These are phyloP conservation scores for Chenopodium album DNA, from an alignment of 148 eudicot species.

Conservation along the genomic window DNA sequence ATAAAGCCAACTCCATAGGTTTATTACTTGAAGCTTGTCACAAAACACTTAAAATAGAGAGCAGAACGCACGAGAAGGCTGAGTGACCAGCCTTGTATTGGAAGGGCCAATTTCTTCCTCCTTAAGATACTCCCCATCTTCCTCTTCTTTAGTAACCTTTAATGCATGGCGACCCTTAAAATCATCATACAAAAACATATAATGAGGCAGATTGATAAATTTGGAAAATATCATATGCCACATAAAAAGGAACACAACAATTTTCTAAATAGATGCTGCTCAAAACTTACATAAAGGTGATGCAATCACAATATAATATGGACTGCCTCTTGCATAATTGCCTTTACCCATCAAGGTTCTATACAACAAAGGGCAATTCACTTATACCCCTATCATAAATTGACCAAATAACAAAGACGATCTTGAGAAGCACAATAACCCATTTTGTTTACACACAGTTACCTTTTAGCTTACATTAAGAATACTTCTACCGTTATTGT, in stretches of 20 bases:
- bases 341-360: not conserved
- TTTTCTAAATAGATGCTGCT: not conserved
- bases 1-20: not conserved
- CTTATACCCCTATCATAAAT: not conserved
- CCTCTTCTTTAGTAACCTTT: constrained; percentile 87
- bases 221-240: not conserved
- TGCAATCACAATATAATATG: not conserved
- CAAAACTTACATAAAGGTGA: not conserved
- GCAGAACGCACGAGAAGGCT: constrained; percentile 74
- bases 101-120: constrained; percentile 95
- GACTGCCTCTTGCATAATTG: not conserved
- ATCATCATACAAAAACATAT: constrained; percentile 8
- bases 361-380: not conserved
- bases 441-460: no score
- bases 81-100: constrained; percentile 76
- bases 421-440: no score
- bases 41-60: not conserved
- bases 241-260: not conserved
- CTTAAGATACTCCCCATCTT: constrained; percentile 88
- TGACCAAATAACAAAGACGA: not conserved
- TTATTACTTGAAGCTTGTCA: not conserved
- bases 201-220: not conserved
- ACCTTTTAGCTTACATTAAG: no score
- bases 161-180: constrained; percentile 97
- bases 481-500: no score